Percentiles rank a stretch among this genome's conserved stretches.
phyloP scores from a whole-genome alignment of 1,284 basidiomycete genomes.

The Leucocoprinus gongylophorus region DNA sequence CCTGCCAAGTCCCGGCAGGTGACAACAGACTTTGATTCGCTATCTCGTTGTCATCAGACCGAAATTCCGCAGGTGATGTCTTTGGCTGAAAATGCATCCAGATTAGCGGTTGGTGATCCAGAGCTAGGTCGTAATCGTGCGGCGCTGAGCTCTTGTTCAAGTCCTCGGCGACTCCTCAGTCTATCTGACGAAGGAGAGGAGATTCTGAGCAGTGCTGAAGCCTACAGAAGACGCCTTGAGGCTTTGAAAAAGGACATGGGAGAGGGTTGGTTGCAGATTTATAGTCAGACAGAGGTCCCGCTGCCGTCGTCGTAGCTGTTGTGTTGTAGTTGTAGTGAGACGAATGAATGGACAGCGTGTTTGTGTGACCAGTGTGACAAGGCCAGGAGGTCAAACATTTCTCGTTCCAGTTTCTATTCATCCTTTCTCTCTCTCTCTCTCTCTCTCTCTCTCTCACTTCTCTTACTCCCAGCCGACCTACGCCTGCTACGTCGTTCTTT shows the following conservation, averaged over 20 bases:
- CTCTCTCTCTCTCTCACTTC: neutral
- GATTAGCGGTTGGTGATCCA: neutral
- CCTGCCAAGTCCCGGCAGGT: neutral
- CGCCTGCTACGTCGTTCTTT: constrained; percentile 36
- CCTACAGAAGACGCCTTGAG: constrained; percentile 73
- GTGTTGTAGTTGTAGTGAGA: constrained; percentile 7
- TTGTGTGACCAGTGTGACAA: constrained; percentile 7
- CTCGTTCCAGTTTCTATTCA: constrained; percentile 11
- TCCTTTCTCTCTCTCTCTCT: too few relatives aligned
- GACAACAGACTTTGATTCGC: neutral
- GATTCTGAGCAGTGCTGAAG: constrained; percentile 48
- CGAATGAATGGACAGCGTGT: constrained; percentile 6
- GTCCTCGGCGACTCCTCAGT: constrained; percentile 45
- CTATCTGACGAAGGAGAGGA: constrained; percentile 40
- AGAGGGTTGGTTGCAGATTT: constrained; percentile 80
- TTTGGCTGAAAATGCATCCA: neutral
- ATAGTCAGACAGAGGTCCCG: constrained; percentile 51
- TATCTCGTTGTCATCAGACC: constrained; percentile 37
- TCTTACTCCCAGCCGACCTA: constrained; percentile 7
- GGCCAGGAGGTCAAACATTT: constrained; percentile 4
- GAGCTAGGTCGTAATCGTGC: constrained; percentile 19
- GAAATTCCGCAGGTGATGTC: constrained; percentile 32
- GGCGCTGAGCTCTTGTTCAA: constrained; percentile 32
- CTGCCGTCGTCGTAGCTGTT: constrained; percentile 16
- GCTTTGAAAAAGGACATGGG: constrained; percentile 79